Conservation (phyloP, 176 grass and related monocot species). For the Neostapfia colusana region DNA sequence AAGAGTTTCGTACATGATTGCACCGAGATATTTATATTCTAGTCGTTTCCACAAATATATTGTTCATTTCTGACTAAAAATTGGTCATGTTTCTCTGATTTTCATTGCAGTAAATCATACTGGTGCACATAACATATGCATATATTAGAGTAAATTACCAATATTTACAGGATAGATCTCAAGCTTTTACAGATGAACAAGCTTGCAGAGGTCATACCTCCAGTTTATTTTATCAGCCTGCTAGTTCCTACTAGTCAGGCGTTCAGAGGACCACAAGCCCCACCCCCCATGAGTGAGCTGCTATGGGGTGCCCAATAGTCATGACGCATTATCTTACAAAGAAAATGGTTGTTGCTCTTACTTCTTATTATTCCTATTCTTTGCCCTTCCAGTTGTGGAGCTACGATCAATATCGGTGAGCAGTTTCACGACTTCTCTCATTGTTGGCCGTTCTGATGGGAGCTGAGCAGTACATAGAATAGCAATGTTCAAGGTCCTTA, state of each 20-base stretch:
- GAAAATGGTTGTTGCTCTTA: not conserved
- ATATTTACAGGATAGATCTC: constrained; percentile 25
- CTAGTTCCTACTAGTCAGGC: constrained; percentile 20
- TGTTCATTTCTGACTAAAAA: constrained; percentile 14
- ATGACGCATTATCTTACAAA: constrained; percentile 17
- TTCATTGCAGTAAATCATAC: constrained; percentile 4
- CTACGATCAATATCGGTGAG: constrained; percentile 57
- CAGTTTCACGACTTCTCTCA: constrained; percentile 84
- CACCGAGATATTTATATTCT: too few relatives aligned
- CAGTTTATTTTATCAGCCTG: constrained; percentile 31
- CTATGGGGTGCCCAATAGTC: constrained; percentile 24
- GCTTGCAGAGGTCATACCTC: constrained; percentile 29
- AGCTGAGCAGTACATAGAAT: constrained; percentile 47
- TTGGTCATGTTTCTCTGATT: not conserved
- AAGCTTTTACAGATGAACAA: constrained; percentile 20
- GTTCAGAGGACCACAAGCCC: constrained; percentile 25
- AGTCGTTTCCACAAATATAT: too few relatives aligned
- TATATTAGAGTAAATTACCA: not conserved
- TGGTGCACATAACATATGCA: not conserved
- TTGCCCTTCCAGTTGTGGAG: constrained; percentile 16
- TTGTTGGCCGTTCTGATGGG: constrained; percentile 51
- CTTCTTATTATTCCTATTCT: constrained; percentile 42
- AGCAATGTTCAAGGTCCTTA: constrained; percentile 60
- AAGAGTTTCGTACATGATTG: too few relatives aligned
- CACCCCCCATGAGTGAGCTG: constrained; percentile 21